Evolutionary conservation across 208 protist species (phyloP), one percentile per base, ranked within the genome.

Genomic region (Leishmania guyanensis): DNA sequence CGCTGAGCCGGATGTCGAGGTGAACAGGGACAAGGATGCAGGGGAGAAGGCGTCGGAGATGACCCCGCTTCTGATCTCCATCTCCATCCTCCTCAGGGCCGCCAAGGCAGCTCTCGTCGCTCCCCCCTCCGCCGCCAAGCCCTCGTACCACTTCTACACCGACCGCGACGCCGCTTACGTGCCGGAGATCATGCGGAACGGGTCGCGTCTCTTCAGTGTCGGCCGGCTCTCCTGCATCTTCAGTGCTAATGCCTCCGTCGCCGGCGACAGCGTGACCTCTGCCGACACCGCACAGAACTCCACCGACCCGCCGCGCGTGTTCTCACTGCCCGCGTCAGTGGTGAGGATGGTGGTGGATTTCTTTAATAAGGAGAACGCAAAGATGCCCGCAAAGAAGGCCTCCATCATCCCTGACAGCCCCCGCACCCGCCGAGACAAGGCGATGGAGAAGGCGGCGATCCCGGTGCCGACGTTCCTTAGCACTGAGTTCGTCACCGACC

Each of bases 161-260:
- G 90, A 96, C 70, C 86, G 86, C 80, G 93, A 92, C 66, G 91
- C 84, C 54, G 85, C 89, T 46, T 96, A 94, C 84, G 89, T 96
- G 64, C 91, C 93, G 5, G 81, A 88, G 0, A 88, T 89, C 50
- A 83, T 96, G 77, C 91, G 93, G 48, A 87, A 90, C 66, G 93
- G 93, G 43, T 95, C 91, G 16, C 89, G 93, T 5, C 86, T 91
- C 58, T 86, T 96, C 80, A 91, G 87, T 79, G 81, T 96, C 48
- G 84, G 86, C 17, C 88, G 88, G 53, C 79, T 84, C 76, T 81
- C 86, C 26, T 46, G 62, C 48, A 43, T 77, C n/a, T 70, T 77
- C 43, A 70, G 65, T 6, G 39, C 36, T 26, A 50, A 50, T 12
- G 36, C 78, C 9, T 79, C 77, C 29, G 54, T 17, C 43, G 65